Base-by-base conservation (phyloP, 169 alveolate species). In the Plasmodium billcollinsi region DNA sequence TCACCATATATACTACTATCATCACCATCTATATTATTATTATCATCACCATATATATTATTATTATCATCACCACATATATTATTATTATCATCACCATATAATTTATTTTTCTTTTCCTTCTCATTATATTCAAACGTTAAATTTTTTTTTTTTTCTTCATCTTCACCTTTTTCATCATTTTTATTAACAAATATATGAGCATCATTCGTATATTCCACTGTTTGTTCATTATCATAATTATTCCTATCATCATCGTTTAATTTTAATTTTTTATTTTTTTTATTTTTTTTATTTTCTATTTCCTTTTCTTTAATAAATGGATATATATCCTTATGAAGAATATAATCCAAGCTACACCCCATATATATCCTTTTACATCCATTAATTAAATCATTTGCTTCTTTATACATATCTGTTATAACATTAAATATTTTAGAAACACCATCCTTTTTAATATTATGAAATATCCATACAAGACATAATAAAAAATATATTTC, bases 401-500 rank as follows among this genome's bases (percentile, higher is more conserved):
- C 66, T 9, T 47, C 47, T 61, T 62, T 72, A 49, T 86, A 86
- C 43, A 86, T 47, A 18, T 86, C 88, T 2, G 61, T 18, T 3
- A 86, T 15, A 3, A 86, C 66, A 2, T 74, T 72, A 67, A 26
- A 86, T 18, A 86, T 73, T 62, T 86, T 86, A n/a, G 52, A 52
- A 50, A 86, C 58, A 4, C 92, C 75, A 15, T 86, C 92, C 14
- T 62, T 59, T 59, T 62, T 86, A 43, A 86, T 59, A 73, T 62
- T 58, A 11, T 86, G 20, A 43, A 71, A 54, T 29, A 86, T 58
- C 9, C 52, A 39, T 15, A 72, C 75, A 7, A 86, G 58, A 12
- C 88, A 20, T 15, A 86, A 39, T 18, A 86, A 67, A 61, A 86
- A 86, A 72, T 86, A 61, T 45, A 52, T 72, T 61, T 86, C 76